Percentiles rank a stretch among this genome's conserved stretches.
phyloP scores from a whole-genome alignment of 345 rosid genomes.

The Brassica carinata region DNA sequence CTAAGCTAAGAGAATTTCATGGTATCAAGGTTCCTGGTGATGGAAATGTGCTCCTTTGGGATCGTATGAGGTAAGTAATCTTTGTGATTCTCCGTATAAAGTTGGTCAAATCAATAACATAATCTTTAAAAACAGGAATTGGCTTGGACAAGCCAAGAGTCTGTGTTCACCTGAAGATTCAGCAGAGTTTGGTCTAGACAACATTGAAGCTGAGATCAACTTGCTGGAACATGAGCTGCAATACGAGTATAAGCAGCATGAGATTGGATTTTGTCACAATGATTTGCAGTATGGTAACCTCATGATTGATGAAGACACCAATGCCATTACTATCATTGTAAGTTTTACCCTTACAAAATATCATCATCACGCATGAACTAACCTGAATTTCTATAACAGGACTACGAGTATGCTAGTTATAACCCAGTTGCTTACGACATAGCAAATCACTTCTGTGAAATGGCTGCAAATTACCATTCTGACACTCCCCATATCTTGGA shows the following conservation, averaged over 20 bases:
- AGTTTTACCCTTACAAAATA: slow-evolving; percentile 28
- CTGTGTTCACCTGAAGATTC: slow-evolving; percentile 57
- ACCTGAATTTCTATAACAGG: slow-evolving; percentile 46
- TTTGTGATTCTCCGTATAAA: neutral
- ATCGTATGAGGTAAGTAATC: slow-evolving; percentile 56
- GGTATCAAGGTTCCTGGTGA: slow-evolving; percentile 67
- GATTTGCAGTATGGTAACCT: slow-evolving; percentile 93
- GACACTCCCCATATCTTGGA: slow-evolving; percentile 83
- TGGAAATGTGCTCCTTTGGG: slow-evolving; percentile 59
- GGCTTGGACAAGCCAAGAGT: slow-evolving; percentile 63
- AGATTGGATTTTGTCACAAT: slow-evolving; percentile 85
- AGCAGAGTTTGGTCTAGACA: slow-evolving; percentile 55
- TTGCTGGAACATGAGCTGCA: slow-evolving; percentile 55
- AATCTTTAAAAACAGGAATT: slow-evolving; percentile 43
- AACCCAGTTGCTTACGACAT: slow-evolving; percentile 86
- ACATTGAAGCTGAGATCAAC: slow-evolving; percentile 57
- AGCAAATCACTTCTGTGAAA: slow-evolving; percentile 94
- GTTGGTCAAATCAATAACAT: neutral
- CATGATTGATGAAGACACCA: slow-evolving; percentile 86
- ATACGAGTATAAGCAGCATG: slow-evolving; percentile 37
- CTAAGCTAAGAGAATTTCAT: slow-evolving; percentile 82
- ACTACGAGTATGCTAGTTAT: slow-evolving; percentile 82
- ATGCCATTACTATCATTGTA: slow-evolving; percentile 70
- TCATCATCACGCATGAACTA: slow-evolving; percentile 14
- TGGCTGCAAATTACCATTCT: slow-evolving; percentile 81